phyloP scores from a whole-genome alignment of 306 rosid genomes.

The Benincasa hispida region DNA sequence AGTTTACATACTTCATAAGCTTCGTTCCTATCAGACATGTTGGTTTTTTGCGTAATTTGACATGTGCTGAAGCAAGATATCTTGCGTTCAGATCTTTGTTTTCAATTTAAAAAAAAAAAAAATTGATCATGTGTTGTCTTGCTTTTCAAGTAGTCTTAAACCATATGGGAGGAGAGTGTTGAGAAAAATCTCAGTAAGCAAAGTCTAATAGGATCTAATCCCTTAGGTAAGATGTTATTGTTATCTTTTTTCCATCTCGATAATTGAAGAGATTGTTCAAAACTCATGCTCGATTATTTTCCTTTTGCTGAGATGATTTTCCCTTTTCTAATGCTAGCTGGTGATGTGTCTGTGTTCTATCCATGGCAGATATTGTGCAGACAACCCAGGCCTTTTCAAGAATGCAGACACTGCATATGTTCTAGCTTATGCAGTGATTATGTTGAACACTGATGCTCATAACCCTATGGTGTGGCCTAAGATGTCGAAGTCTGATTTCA shows the following conservation, averaged over 20 bases:
- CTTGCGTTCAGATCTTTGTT: not conserved
- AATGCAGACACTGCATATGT: conserved; percentile 97
- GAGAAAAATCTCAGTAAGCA: not conserved
- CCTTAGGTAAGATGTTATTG: not conserved
- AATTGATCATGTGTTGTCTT: not conserved
- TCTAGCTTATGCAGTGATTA: conserved; percentile 93
- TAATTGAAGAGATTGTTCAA: not conserved
- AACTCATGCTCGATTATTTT: not conserved
- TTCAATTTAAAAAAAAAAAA: not conserved
- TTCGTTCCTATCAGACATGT: not conserved
- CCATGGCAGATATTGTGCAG: conserved; percentile 89
- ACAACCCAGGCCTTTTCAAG: conserved; percentile 86
- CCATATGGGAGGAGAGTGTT: not conserved
- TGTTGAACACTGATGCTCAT: conserved; percentile 98
- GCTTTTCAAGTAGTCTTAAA: not conserved
- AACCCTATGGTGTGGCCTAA: conserved; percentile 99
- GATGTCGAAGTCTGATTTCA: conserved; percentile 88
- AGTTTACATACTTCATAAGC: not conserved
- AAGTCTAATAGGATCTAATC: not conserved
- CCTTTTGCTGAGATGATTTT: conserved; percentile 11
- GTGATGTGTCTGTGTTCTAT: conserved; percentile 21
- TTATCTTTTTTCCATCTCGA: not conserved
- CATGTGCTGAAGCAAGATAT: not conserved
- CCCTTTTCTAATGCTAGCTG: conserved; percentile 17
- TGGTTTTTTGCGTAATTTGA: not conserved